Evolutionary conservation across 306 rosid genomes (phyloP), one percentile per base, ranked within the genome.

Genomic region (Arachis hypogaea): DNA sequence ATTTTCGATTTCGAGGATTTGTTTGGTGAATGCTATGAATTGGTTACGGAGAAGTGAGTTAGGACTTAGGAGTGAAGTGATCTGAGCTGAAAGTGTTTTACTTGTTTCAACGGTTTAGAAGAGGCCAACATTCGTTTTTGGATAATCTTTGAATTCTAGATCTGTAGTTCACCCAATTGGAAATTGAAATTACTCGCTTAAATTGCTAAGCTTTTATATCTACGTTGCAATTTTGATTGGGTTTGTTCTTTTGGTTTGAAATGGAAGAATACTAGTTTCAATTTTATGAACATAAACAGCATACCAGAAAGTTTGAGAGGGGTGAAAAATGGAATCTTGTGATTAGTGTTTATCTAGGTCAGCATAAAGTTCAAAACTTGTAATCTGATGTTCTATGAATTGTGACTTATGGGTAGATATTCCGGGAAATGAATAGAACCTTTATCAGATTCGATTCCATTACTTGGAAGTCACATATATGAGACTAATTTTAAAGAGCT

Each of bases 71-170:
- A 8, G 55, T 11, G 14, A 49, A 49, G 40, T 69, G 29, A 61
- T 33, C 28, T 59, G 8, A 36, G 52, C 55, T 55, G 29, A 63
- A 30, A n/a, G 6, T 63, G 28, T 63, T 18, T 54, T 7, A 28
- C 1, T 5, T 16, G 61, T 6, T 10, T 47, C 42, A 29, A 45
- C 59, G 60, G 30, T 36, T 40, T 18, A 57, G 63, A 7, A 11
- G 33, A 71, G 9, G 11, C 46, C 11, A 63, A 28, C 5, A 1
- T 60, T 52, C 51, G 11, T 73, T 8, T 8, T 69, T 64, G 52
- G 44, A n/a, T 51, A 58, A 11, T 70, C 71, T 62, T 59, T 1
- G 12, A 63, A 56, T 16, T 74, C 74, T 55, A 78, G 88, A 81
- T 84, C 82, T 78, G 68, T 38, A 41, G 59, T 46, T 77, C 45